Evolutionary conservation across 2,329 filamentous ascomycete species (phyloP).

Genomic region (Monosporascus sp.): DNA sequence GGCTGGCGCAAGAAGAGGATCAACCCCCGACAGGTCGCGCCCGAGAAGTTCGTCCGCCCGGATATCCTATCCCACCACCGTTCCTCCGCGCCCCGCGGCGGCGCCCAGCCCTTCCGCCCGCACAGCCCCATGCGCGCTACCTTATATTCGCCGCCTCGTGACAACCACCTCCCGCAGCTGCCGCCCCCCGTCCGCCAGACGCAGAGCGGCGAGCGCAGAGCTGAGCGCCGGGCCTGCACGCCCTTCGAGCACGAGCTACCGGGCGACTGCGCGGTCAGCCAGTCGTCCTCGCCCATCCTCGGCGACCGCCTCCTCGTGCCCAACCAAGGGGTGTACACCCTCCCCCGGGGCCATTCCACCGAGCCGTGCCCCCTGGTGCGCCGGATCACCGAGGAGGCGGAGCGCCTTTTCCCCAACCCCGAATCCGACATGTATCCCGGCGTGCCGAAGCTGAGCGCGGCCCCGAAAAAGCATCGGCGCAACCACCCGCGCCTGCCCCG

Average conservation of each 20-base stretch:
- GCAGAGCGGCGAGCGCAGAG: constrained; percentile 1
- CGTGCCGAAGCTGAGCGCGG: constrained; percentile 6
- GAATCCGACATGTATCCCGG: constrained; percentile 1
- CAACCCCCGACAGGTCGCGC: constrained; percentile 13
- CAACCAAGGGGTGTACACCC: neutral
- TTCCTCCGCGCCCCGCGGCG: neutral
- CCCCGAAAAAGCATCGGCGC: constrained; percentile 5
- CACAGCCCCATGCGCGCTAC: constrained; percentile 4
- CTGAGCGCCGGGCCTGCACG: neutral
- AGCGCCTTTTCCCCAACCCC: constrained; percentile 4
- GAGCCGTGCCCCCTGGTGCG: constrained; percentile 8
- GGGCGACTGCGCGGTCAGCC: neutral
- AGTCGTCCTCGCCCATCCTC: neutral
- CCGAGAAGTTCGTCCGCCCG: constrained; percentile 8
- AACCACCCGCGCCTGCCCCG: constrained; percentile 5
- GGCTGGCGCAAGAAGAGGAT: constrained; percentile 10
- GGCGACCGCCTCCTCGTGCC: neutral
- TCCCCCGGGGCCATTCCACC: neutral
- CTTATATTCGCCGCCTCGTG: neutral
- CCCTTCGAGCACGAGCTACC: neutral
- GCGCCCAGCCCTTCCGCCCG: constrained; percentile 1
- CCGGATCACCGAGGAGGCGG: constrained; percentile 8
- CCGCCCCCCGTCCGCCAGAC: constrained; percentile 1
- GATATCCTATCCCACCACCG: neutral
- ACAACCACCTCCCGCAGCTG: neutral